These are phyloP conservation scores for Hydnum rufescens DNA, from an alignment of 768 basidiomycete genomes.

Conservation along the genomic window DNA sequence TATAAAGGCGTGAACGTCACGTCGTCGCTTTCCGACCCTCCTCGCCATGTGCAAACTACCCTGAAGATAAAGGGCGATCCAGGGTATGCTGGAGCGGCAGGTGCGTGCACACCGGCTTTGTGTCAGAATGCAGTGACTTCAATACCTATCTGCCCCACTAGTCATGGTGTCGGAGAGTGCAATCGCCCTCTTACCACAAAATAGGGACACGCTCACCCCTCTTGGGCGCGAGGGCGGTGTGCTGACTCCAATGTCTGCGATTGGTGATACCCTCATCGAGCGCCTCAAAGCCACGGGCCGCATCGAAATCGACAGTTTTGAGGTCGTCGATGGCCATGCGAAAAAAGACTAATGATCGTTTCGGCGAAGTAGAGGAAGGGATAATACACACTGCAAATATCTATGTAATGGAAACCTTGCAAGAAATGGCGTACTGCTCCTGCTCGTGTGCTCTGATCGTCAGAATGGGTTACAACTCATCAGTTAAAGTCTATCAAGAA, in stretches of 20 bases:
- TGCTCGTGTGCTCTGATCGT: too few relatives aligned
- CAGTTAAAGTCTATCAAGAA: too few relatives aligned
- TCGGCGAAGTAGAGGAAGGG: too few relatives aligned
- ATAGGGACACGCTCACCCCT: slow-evolving; percentile 31
- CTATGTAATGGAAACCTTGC: too few relatives aligned
- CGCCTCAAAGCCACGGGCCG: slow-evolving; percentile 38
- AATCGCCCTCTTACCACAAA: slow-evolving; percentile 40
- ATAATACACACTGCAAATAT: too few relatives aligned
- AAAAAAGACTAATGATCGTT: background rate
- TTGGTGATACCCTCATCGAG: slow-evolving; percentile 56
- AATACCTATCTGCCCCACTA: slow-evolving; percentile 13
- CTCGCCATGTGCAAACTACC: slow-evolving; percentile 34
- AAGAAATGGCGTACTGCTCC: too few relatives aligned
- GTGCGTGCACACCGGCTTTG: background rate
- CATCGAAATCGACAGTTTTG: slow-evolving; percentile 36
- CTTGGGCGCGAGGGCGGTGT: slow-evolving; percentile 51
- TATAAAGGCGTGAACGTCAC: slow-evolving; percentile 41
- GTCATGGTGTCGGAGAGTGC: slow-evolving; percentile 69
- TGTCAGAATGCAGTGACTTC: background rate
- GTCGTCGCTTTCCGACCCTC: slow-evolving; percentile 28
- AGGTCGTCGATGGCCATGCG: background rate
- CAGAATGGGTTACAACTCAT: too few relatives aligned
- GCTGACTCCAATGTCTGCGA: slow-evolving; percentile 64
- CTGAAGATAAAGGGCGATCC: slow-evolving; percentile 58
- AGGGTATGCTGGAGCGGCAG: slow-evolving; percentile 40